Conservation (phyloP, 2,329 filamentous ascomycete species). For the Colletotrichum aenigma region DNA sequence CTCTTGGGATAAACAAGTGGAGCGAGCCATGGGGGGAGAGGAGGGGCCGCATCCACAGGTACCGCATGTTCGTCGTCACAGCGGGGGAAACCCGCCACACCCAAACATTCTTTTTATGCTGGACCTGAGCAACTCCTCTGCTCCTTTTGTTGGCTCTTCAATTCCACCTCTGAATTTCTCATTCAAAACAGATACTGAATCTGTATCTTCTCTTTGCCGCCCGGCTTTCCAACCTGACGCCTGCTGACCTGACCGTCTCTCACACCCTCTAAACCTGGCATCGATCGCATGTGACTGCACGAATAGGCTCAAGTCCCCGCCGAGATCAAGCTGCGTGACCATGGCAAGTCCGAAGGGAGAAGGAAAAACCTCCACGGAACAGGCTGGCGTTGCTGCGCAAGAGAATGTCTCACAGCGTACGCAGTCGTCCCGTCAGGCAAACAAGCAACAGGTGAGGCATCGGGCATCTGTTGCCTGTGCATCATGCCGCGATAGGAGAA, state of each 20-base stretch:
- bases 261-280: neutral
- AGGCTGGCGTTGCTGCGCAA: constrained; percentile 31
- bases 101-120: neutral
- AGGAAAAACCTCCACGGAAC: constrained; percentile 16
- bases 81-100: neutral
- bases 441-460: constrained; percentile 43
- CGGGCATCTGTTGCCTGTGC: constrained; percentile 61
- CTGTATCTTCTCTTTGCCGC: neutral
- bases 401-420: constrained; percentile 38
- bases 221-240: neutral
- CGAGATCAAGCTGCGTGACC: neutral
- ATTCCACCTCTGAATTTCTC: neutral
- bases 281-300: neutral
- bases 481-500: constrained; percentile 51
- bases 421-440: constrained; percentile 27
- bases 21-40: neutral
- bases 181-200: neutral
- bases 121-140: neutral
- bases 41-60: neutral
- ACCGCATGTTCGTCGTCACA: constrained; percentile 6
- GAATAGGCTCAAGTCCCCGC: neutral
- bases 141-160: neutral
- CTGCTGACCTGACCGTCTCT: neutral
- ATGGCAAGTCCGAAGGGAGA: neutral
- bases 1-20: neutral